Evolutionary conservation across 2,329 filamentous ascomycete genomes (phyloP), one percentile per base, ranked within the genome.

Genomic region (Fusarium napiforme): DNA sequence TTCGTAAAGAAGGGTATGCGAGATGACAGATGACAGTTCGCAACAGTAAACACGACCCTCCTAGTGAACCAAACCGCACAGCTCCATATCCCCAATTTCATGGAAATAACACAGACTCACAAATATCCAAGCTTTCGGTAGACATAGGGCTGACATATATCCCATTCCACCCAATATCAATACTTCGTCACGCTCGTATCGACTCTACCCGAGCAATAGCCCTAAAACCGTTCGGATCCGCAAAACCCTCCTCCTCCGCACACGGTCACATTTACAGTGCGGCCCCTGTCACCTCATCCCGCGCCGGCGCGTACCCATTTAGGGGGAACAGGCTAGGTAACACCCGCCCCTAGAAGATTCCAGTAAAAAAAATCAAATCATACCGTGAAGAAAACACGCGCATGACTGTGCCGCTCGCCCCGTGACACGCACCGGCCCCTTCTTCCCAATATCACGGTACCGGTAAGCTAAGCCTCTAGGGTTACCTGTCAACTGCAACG

Each of bases 341-440:
- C 40, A 58, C 40, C 55, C 55, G 55, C 30, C 55, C 55, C 55
- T 58, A 58, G 55, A 58, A 49, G 40, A n/a, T 58, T 58, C 55
- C 55, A 58, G 40, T 47, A 47, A 57, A 18, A 36, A 32, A 26
- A 23, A 34, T 5, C 9, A 47, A 32, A 23, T 50, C 21, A 50
- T 12, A 11, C 26, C 9, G 39, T 43, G 8, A 5, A 28, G 21
- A 26, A 21, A 26, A 34, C 23, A 36, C 55, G 55, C 55, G 40
- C 42, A 34, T 53, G 39, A 19, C 40, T 58, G 40, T 58, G 30
- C 55, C 55, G 40, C 55, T 47, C 23, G 43, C 55, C 55, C 55
- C 40, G 55, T 49, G 55, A 21, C 40, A 49, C 36, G 55, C 23
- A 21, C 30, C 19, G 43, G n/a, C 37, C 40, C n/a, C 45, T 47